Evolutionary conservation across 2,329 filamentous ascomycete species (phyloP).

Genomic region (Aureobasidium zeae): DNA sequence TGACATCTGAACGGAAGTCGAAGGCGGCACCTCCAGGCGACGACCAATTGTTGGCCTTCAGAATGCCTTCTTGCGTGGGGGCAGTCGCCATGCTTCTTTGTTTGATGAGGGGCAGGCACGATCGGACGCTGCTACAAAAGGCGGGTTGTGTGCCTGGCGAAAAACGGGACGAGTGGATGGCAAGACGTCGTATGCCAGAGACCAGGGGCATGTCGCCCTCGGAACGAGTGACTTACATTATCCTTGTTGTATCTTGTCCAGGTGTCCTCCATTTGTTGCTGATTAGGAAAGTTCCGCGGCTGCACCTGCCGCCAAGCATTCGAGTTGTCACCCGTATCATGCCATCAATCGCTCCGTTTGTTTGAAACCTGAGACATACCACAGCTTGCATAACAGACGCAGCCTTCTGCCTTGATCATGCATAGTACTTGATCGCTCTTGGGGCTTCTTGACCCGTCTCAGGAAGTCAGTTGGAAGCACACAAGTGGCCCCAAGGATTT

Average conservation of each 20-base stretch:
- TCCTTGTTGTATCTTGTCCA: not conserved
- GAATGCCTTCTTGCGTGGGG: constrained; percentile 17
- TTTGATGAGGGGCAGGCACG: not conserved
- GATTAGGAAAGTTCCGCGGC: constrained; percentile 11
- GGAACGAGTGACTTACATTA: not conserved
- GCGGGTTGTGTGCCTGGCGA: not conserved
- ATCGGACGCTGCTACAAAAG: not conserved
- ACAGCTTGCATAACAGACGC: not conserved
- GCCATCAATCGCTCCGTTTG: not conserved
- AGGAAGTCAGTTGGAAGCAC: too few species aligned
- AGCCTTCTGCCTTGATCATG: too few species aligned
- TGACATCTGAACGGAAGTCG: constrained; percentile 42
- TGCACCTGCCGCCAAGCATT: constrained; percentile 5
- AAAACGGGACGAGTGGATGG: not conserved
- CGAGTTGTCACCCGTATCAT: not conserved
- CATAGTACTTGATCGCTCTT: too few species aligned
- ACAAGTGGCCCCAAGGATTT: not conserved
- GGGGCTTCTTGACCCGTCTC: too few species aligned
- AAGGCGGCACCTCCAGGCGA: constrained; percentile 46
- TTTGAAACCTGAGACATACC: not conserved
- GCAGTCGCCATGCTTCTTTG: constrained; percentile 13
- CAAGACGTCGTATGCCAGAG: not conserved
- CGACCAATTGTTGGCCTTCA: constrained; percentile 29
- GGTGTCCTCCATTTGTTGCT: not conserved
- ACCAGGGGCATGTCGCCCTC: constrained; percentile 10